These are phyloP conservation scores for Leccinum olivaceopallidum DNA, from an alignment of 768 basidiomycete species.

Conservation along the genomic window DNA sequence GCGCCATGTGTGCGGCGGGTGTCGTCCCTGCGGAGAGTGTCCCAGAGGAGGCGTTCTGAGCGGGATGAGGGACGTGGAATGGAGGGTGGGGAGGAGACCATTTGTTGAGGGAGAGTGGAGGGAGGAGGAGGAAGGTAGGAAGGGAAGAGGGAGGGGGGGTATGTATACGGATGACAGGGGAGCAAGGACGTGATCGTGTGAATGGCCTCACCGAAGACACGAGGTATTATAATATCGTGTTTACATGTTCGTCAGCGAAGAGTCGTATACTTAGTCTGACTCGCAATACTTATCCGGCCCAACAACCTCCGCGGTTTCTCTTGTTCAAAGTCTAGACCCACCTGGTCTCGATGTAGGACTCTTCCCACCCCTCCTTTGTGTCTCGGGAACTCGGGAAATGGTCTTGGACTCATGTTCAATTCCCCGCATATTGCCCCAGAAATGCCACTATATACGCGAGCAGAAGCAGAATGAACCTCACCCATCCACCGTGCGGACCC, in stretches of 20 bases:
- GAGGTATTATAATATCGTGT: not conserved
- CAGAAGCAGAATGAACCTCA: not conserved
- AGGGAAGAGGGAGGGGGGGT: constrained; percentile 1
- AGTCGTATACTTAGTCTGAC: not conserved
- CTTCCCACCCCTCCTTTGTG: not conserved
- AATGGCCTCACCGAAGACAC: not conserved
- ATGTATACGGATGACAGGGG: constrained; percentile 30
- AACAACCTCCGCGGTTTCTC: not conserved
- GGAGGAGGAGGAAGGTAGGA: constrained; percentile 4
- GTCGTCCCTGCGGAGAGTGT: constrained; percentile 53
- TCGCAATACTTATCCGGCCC: not conserved
- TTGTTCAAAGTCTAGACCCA: not conserved
- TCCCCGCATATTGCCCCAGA: not conserved
- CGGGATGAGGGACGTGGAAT: constrained; percentile 45
- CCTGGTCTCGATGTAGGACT: not conserved
- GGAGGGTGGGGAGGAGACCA: constrained; percentile 11
- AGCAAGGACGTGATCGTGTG: constrained; percentile 13
- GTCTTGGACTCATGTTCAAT: not conserved
- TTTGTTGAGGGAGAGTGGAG: constrained; percentile 14
- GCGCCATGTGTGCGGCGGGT: constrained; percentile 35
- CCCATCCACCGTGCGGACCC: not conserved
- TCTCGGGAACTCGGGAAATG: not conserved
- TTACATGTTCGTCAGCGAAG: not conserved
- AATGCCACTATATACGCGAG: not conserved
- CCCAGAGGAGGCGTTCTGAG: constrained; percentile 56